phyloP scores from a whole-genome alignment of 73 alveolate genomes.

The Stentor coeruleus region DNA sequence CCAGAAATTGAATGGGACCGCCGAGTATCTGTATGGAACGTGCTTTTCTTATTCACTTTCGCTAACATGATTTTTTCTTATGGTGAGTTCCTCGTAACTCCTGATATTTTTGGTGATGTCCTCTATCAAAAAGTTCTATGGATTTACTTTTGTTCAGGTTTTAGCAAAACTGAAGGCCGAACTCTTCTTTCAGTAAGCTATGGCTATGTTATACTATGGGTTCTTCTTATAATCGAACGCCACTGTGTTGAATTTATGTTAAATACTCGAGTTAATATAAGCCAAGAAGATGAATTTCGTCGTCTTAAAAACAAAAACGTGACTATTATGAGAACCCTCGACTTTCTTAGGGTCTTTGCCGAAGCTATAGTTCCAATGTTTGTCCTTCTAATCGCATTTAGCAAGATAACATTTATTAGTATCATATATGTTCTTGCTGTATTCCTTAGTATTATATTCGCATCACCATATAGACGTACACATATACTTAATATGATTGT shows the following conservation, averaged over 20 bases:
- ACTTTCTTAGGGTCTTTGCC: slow-evolving; percentile 1
- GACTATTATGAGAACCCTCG: neutral
- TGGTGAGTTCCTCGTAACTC: neutral
- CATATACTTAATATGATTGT: neutral
- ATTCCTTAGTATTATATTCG: neutral
- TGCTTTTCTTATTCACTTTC: neutral
- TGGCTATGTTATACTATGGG: slow-evolving; percentile 7
- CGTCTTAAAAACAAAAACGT: neutral
- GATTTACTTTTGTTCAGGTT: slow-evolving; percentile 1
- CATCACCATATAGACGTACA: slow-evolving; percentile 7
- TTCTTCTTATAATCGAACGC: slow-evolving; percentile 5
- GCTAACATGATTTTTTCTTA: neutral
- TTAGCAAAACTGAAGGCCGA: neutral
- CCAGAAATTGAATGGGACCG: neutral
- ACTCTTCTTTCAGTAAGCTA: neutral
- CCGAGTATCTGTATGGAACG: slow-evolving; percentile 5
- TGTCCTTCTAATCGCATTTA: neutral
- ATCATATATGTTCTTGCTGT: slow-evolving; percentile 4
- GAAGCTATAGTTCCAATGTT: slow-evolving; percentile 24
- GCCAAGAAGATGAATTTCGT: neutral
- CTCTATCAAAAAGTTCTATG: neutral
- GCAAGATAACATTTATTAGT: slow-evolving; percentile 18
- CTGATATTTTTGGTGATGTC: neutral
- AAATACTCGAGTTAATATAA: neutral
- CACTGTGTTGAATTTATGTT: slow-evolving; percentile 7